phyloP scores from a whole-genome alignment of 73 alveolate genomes.

The Symbiodinium pilosum region DNA sequence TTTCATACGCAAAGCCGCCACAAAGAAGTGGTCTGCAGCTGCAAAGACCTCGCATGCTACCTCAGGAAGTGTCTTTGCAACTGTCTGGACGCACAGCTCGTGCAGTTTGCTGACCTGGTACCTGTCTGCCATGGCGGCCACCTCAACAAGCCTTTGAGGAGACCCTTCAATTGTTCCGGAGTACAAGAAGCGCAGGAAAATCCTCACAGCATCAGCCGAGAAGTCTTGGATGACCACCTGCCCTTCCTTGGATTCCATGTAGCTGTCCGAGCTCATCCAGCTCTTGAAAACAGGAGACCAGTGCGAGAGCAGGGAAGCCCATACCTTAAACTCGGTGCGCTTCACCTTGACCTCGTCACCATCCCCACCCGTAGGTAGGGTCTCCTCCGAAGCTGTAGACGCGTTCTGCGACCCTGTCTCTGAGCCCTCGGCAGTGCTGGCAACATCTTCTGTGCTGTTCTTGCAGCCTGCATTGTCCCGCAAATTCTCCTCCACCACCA shows the following conservation, averaged over 20 bases:
- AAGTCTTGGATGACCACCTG: background rate
- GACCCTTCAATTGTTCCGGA: background rate
- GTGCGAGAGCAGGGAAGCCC: background rate
- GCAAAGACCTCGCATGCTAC: background rate
- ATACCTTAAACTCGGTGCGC: background rate
- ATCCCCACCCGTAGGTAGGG: background rate
- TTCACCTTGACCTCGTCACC: background rate
- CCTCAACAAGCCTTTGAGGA: background rate
- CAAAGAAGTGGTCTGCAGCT: background rate
- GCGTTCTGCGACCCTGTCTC: background rate
- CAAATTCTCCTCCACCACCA: background rate
- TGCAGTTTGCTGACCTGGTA: background rate
- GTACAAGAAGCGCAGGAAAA: background rate
- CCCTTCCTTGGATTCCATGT: background rate
- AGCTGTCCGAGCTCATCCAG: background rate
- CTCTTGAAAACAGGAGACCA: background rate
- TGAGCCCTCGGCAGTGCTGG: background rate
- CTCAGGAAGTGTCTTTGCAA: background rate
- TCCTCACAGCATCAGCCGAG: background rate
- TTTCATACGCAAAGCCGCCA: background rate
- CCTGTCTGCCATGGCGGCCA: slow-evolving; percentile 5
- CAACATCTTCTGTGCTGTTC: background rate
- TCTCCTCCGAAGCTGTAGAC: background rate
- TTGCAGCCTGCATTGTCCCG: background rate
- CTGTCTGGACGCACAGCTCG: background rate